Evolutionary conservation across 2,329 filamentous ascomycete genomes (phyloP), one percentile per base, ranked within the genome.

Genomic region (Xylariaceae sp.): DNA sequence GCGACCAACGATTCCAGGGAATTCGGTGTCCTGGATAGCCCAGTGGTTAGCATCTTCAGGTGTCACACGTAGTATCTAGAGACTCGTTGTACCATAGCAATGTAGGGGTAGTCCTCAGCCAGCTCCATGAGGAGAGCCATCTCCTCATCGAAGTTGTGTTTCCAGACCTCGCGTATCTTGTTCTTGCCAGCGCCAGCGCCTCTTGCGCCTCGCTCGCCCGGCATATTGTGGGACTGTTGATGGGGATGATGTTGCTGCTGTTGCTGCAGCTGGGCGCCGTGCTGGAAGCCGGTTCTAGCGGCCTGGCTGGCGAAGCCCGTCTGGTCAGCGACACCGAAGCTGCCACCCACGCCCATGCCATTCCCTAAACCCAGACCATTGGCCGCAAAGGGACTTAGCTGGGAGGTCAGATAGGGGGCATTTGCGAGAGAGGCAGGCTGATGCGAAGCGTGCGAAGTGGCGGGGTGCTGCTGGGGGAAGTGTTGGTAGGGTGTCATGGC

Each of bases 101-200:
- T 93, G 69, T 95, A 97, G 40, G 91, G 90, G 70, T 95, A 97
- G 65, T 88, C 89, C 56, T 96, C 89, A 58, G 97, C 84, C 64
- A 97, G 75, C 53, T 88, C 84, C 69, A 93, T 82, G 61, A 99
- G 73, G 45, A 88, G 77, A 9, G 84, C 87, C 87, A 99, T 94
- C 75, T 99, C 94, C 66, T 95, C 88, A 22, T 89, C 83, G 57
- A 97, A 74, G 65, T 97, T 97, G 63, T 90, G 84, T 69, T 88
- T 88, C 94, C 94, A 99, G 38, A 99, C 94, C 65, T 99, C 93
- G 59, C 92, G 83, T 86, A 97, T 97, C 69, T 91, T 81, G 56
- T 86, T 83, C 65, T 90, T 90, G 16, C 81, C 80, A 55, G 51
- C 69, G 69, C 72, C 81, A 83, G 70, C 71, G 72, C 57, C 45